Evolutionary conservation across 2,329 filamentous ascomycete genomes (phyloP).

Genomic region (Torrubiella hemipterigena): DNA sequence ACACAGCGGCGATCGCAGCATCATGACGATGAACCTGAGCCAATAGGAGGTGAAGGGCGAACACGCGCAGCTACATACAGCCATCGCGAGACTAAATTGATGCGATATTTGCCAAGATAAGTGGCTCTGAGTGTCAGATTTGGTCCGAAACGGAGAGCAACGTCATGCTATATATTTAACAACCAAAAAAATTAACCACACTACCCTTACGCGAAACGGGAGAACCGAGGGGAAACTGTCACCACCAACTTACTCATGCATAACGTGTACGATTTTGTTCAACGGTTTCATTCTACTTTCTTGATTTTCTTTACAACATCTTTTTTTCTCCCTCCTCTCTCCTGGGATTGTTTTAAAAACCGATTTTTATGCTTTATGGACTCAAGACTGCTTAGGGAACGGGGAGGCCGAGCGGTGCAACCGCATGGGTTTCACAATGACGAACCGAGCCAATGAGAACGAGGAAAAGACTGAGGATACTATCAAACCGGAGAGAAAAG

Average conservation of each 20-base stretch:
- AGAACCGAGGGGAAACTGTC: conserved; percentile 5
- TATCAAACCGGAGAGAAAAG: too few relatives aligned
- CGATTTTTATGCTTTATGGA: too few relatives aligned
- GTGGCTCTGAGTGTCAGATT: background rate
- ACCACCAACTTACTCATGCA: conserved; percentile 5
- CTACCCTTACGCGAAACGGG: conserved; percentile 1
- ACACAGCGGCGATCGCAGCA: conserved; percentile 5
- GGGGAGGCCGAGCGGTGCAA: too few relatives aligned
- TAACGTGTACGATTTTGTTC: conserved; percentile 9
- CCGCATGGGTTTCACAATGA: too few relatives aligned
- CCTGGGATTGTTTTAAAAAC: too few relatives aligned
- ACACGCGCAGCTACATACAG: conserved; percentile 2
- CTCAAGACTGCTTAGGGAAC: too few relatives aligned
- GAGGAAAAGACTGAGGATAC: too few relatives aligned
- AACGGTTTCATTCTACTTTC: conserved; percentile 7
- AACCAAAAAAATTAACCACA: background rate
- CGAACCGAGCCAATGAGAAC: too few relatives aligned
- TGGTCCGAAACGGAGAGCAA: background rate
- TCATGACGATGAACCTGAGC: conserved; percentile 2
- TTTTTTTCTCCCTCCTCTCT: too few relatives aligned
- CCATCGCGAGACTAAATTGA: too few relatives aligned
- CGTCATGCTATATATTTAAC: too few relatives aligned
- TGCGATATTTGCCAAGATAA: background rate
- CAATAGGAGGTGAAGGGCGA: conserved; percentile 2
- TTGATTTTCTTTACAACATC: conserved; percentile 8